These are phyloP conservation scores for Aureobasidium sp. DNA, from an alignment of 2,329 filamentous ascomycete genomes.

Conservation along the genomic window DNA sequence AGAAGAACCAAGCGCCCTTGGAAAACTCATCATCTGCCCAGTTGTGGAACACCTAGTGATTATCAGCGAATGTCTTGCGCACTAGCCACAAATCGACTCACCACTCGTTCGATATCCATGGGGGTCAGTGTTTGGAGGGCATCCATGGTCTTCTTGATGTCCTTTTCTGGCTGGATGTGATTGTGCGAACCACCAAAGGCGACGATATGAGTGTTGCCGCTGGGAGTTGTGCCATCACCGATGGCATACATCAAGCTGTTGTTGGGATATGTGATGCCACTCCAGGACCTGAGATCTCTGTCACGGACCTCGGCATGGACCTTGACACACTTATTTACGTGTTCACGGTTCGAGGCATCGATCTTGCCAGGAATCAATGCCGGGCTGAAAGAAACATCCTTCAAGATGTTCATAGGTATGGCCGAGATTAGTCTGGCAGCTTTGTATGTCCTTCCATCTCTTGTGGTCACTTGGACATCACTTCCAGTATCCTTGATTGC, in stretches of 20 bases:
- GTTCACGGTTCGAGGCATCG: conserved; percentile 23
- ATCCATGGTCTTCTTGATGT: conserved; percentile 1
- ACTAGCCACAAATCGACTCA: not conserved
- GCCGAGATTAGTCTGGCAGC: conserved; percentile 20
- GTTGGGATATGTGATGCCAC: conserved; percentile 6
- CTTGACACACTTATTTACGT: conserved; percentile 28
- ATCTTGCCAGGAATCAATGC: conserved; percentile 23
- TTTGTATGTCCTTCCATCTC: conserved; percentile 5
- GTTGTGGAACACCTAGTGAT: conserved; percentile 20
- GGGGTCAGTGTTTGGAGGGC: conserved; percentile 1
- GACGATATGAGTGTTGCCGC: conserved; percentile 8
- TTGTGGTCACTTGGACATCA: not conserved
- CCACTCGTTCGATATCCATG: conserved; percentile 8
- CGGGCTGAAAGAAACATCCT: conserved; percentile 24
- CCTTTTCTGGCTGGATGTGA: conserved; percentile 4
- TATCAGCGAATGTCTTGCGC: not conserved
- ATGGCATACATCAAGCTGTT: conserved; percentile 1
- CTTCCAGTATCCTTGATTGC: conserved; percentile 14
- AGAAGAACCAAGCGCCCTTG: conserved; percentile 26
- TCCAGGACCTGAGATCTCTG: conserved; percentile 9
- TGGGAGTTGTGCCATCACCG: conserved; percentile 10
- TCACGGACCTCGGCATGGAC: conserved; percentile 21
- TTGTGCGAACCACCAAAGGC: conserved; percentile 4
- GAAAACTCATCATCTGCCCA: conserved; percentile 28
- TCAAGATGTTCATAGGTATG: conserved; percentile 21